Evolutionary conservation across 768 basidiomycete genomes (phyloP).

Genomic region (Serendipita sp.): DNA sequence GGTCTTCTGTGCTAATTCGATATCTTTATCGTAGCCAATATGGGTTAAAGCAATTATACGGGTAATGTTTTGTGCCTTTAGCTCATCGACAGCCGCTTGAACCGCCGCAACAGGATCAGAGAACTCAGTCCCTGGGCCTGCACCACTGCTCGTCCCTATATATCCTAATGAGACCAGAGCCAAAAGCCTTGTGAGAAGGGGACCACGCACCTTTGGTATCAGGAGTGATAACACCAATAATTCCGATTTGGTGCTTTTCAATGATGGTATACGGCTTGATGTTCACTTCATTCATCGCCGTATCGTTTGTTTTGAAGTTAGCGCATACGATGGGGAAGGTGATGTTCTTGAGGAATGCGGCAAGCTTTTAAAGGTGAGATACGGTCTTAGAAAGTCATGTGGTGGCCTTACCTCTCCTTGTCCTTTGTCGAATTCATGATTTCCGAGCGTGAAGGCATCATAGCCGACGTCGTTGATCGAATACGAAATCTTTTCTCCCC

Average conservation of each 20-base stretch:
- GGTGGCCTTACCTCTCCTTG: neutral
- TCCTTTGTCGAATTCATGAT: constrained; percentile 12
- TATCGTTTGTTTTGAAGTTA: constrained; percentile 26
- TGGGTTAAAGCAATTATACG: constrained; percentile 31
- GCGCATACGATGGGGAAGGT: constrained; percentile 30
- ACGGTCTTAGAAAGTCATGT: neutral
- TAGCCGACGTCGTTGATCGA: constrained; percentile 29
- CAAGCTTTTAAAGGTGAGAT: neutral
- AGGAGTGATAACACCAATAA: constrained; percentile 29
- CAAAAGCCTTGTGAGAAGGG: constrained; percentile 13
- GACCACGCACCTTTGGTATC: constrained; percentile 25
- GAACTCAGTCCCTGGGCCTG: constrained; percentile 23
- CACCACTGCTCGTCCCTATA: constrained; percentile 5
- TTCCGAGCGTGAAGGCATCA: constrained; percentile 30
- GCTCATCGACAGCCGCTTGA: constrained; percentile 23
- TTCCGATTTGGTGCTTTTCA: constrained; percentile 23
- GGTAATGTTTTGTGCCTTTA: constrained; percentile 23
- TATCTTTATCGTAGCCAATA: constrained; percentile 30
- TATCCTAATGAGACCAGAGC: neutral
- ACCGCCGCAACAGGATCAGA: constrained; percentile 23
- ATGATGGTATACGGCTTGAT: constrained; percentile 28
- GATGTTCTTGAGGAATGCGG: constrained; percentile 20
- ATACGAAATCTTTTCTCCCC: constrained; percentile 26
- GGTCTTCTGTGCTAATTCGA: constrained; percentile 25
- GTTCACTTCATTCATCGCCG: constrained; percentile 15